Evolutionary conservation across 1,284 basidiomycete species (phyloP).

Genomic region (Ustilago tritici): DNA sequence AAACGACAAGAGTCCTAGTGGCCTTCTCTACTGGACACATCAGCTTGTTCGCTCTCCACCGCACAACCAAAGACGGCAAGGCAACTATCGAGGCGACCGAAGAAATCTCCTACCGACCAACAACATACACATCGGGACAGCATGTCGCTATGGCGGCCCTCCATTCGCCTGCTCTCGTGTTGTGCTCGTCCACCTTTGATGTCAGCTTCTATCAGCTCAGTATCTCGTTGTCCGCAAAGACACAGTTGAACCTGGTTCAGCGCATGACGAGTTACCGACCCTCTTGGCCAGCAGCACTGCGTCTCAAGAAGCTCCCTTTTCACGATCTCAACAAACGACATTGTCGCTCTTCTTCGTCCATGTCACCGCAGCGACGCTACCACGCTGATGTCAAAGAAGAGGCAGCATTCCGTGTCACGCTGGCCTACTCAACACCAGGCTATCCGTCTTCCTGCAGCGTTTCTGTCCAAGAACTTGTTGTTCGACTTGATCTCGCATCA

Average conservation of each 20-base stretch:
- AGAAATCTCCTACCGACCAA: slow-evolving; percentile 21
- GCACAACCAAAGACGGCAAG: neutral
- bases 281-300: slow-evolving; percentile 50
- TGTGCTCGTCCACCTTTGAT: slow-evolving; percentile 58
- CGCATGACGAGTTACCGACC: slow-evolving; percentile 41
- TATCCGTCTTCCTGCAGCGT: slow-evolving; percentile 65
- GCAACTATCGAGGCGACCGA: slow-evolving; percentile 10
- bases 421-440: slow-evolving; percentile 65
- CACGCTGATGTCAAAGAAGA: neutral
- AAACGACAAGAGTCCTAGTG: slow-evolving; percentile 40
- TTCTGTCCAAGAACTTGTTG: slow-evolving; percentile 61
- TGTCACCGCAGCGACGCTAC: neutral
- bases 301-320: slow-evolving; percentile 53
- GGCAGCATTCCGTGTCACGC: slow-evolving; percentile 49
- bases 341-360: slow-evolving; percentile 2
- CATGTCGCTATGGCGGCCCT: slow-evolving; percentile 47
- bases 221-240: neutral
- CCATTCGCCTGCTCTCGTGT: slow-evolving; percentile 61
- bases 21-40: slow-evolving; percentile 64
- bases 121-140: neutral
- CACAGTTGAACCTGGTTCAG: slow-evolving; percentile 13
- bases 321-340: slow-evolving; percentile 33
- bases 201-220: slow-evolving; percentile 52
- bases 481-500: slow-evolving; percentile 29
- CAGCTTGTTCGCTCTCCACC: slow-evolving; percentile 55